Base-by-base conservation (phyloP, 495 filamentous ascomycete species). In the Cladorrhinum samala region DNA sequence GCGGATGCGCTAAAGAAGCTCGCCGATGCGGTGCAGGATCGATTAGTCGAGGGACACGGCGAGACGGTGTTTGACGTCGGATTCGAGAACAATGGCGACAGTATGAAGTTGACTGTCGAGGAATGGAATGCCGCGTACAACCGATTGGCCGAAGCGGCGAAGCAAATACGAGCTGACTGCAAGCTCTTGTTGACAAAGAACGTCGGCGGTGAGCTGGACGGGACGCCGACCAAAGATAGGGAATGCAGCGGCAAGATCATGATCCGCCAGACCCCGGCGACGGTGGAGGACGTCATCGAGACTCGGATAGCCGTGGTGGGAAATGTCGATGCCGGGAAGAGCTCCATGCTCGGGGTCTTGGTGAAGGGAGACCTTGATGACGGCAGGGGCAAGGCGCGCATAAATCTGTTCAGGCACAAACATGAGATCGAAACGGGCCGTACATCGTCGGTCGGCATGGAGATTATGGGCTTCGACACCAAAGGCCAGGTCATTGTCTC, bases 391-490 rank as follows among this genome's bases (percentile, higher is more conserved):
- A 92, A 88, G 70, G 91, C 91, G 33, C 87, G 93, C 47, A 87
- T 98, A 53, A 98, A 97, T 58, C 87, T 98, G 11, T 98, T 98
- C 74, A 78, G 93, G 19, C 93, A 98, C 63, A 97, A 97, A 67
- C 93, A 98, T 63, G 93, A 98, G 68, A 85, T 97, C 44, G 93
- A 98, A 66, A 92, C 87, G 45, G 93, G 93, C 1, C 79, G 93
- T 53, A 98, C 93, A 6, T 93, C 87, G 68, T 97, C 94, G 1
- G 93, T 98, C 2, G 93, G 93, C 21, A 88, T 95, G 89, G 93
- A 98, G 68, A 98, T 98, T 45, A 93, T 98, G 89, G 93, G 93
- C 9, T 98, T 96, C 60, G 91, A 97, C 67, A 87, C 85, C 52
- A 80, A 77, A 49, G 93, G 94, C 16, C 86, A 96, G 23, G 85